Evolutionary conservation across 2,329 filamentous ascomycete genomes (phyloP), one percentile per base, ranked within the genome.

Genomic region (Mycosphaerella sp.): DNA sequence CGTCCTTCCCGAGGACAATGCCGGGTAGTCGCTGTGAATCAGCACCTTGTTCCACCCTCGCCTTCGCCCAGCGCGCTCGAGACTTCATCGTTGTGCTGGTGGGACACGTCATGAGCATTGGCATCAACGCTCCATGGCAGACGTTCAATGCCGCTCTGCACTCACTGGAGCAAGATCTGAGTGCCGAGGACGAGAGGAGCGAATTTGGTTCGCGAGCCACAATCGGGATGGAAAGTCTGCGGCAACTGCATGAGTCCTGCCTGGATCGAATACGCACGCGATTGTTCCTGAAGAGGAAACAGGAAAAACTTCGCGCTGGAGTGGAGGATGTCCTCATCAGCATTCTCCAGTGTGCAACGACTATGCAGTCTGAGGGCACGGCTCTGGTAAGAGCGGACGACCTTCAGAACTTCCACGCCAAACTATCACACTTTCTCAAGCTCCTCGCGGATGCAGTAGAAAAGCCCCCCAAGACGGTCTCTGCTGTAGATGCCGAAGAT

Each of bases 21-120:
- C n/a, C 26, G 23, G 48, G 40, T 40, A 47, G 42, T 11, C 12
- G 45, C 8, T 45, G 23, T 34, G 42, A 45, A n/a, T 14, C 40
- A 5, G 31, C 32, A 5, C 26, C 51, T 11, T 14, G 26, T 6
- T 7, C 36, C 21, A 43, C 49, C 4, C 40, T 54, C 21, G 34
- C 39, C 46, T 90, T 96, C 60, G 78, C 84, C 5, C 78, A 85
- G 38, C 87, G 95, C 66, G 85, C 89, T 0, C 84, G 88, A 50
- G 86, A 93, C 67, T 91, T 97, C 60, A 78, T 95, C 23, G 78
- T 81, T 0, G 81, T 81, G 8, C 70, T 96, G 0, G 80, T 83
- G 39, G 80, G 84, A 1, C 93, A 96, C 66, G 86, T 91, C 63
- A 85, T 95, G 59, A 87, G 92, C 54, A 80, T 83, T 0, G 90